Evolutionary conservation across 2,329 filamentous ascomycete species (phyloP), one percentile per base, ranked within the genome.

Genomic region (Aspergillus viridinutans): DNA sequence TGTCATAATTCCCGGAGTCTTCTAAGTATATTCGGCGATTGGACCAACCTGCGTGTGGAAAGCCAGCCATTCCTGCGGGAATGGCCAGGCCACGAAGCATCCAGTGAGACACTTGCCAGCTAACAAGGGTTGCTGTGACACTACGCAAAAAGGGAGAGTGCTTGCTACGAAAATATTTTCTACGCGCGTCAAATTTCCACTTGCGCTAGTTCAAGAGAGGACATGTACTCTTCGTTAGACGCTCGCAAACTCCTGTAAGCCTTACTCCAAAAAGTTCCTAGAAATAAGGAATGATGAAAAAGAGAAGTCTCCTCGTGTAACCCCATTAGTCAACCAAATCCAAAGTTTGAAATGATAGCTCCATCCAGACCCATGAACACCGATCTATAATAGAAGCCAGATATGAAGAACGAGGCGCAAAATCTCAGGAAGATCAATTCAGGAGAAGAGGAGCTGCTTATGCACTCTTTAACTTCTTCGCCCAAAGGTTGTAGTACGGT

Each of bases 1-100:
- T 70, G 86, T 85, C 58, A 89, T 96, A 77, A 75, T 97, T 57
- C 91, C 94, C 3, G 90, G 90, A 3, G 77, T 96, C 52, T 82
- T 88, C 71, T 94, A 78, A 77, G 51, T 42, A 20, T 26, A 12
- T 32, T 40, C 28, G 29, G 43, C 7, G 21, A 23, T 7, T 14
- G 12, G 43, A 26, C 21, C 9, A 12, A 21, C 8, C 20, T 23
- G 21, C 12, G 20, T 25, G n/a, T 23, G 43, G 10, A 12, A 21
- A 45, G 42, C 21, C 42, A 38, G 32, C 10, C n/a, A 45, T 20
- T 23, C 20, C 42, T 2, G 9, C 43, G n/a, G 43, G 23, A 17
- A 17, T 47, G 21, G 43, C 12, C 32, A 7, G 5, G 2, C 7
- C 14, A 38, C 14, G 14, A 7, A 38, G 32, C 32, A 38, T 38